Conservation (phyloP, 352 stramenopile species). For the Globisporangium parvum region DNA sequence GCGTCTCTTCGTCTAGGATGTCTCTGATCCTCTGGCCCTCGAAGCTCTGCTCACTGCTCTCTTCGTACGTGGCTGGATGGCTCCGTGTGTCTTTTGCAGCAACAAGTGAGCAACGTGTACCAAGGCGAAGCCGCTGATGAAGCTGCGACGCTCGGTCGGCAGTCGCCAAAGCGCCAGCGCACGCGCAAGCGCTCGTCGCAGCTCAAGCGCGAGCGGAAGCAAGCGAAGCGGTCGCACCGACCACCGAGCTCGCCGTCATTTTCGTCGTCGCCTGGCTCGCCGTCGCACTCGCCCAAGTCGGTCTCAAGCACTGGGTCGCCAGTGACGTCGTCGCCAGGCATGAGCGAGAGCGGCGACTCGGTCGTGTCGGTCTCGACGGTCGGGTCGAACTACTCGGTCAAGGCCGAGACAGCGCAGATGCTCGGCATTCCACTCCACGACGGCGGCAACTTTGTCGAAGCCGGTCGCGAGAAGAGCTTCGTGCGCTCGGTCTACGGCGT, state of each 20-base stretch:
- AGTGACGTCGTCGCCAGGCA: constrained; percentile 52
- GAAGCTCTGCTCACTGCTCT: too few relatives aligned
- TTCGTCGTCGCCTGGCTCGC: constrained; percentile 61
- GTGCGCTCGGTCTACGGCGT: constrained; percentile 64
- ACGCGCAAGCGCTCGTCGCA: constrained; percentile 84
- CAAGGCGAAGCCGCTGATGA: constrained; percentile 82
- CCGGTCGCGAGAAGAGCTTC: constrained; percentile 51
- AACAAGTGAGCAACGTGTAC: constrained; percentile 74
- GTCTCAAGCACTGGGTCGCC: constrained; percentile 33
- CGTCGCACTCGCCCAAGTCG: constrained; percentile 56
- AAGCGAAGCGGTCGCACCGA: constrained; percentile 60
- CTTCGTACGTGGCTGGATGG: too few relatives aligned
- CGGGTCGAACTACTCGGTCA: constrained; percentile 75
- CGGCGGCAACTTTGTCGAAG: constrained; percentile 36
- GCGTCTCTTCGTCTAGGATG: too few relatives aligned
- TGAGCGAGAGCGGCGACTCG: constrained; percentile 56
- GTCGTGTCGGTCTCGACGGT: constrained; percentile 49
- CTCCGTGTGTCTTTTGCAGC: constrained; percentile 10
- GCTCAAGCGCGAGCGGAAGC: constrained; percentile 72
- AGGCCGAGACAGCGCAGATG: constrained; percentile 68
- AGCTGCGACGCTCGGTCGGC: constrained; percentile 63
- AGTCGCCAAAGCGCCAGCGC: constrained; percentile 75
- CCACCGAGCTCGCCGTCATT: constrained; percentile 64
- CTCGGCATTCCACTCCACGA: constrained; percentile 75
- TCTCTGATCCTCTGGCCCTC: too few relatives aligned